A percentile compares a stretch with the other conserved stretches of the same genome.
Conservation (phyloP, 495 filamentous ascomycete species). For the Hyaloscypha bicolor region DNA sequence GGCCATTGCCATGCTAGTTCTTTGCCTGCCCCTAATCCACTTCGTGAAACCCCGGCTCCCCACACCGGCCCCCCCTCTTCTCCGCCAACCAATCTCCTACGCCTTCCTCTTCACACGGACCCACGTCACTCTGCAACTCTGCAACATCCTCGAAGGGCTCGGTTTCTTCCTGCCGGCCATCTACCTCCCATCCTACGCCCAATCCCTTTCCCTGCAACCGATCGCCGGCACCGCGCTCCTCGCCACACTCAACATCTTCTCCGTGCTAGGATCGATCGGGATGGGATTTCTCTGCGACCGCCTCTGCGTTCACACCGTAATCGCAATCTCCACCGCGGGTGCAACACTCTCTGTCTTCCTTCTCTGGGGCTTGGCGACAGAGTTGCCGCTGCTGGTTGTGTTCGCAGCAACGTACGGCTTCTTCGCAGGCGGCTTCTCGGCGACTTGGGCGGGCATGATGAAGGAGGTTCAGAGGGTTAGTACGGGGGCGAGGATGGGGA, state of each 20-base stretch:
- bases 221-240: constrained; percentile 48
- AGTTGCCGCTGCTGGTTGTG: constrained; percentile 56
- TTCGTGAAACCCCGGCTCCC: constrained; percentile 63
- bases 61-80: constrained; percentile 33
- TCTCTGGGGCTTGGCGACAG: constrained; percentile 65
- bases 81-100: constrained; percentile 40
- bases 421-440: constrained; percentile 65
- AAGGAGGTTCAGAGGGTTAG: constrained; percentile 46
- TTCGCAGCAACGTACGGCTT: constrained; percentile 71
- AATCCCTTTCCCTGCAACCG: constrained; percentile 37
- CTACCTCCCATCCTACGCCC: constrained; percentile 65
- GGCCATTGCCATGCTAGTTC: constrained; percentile 49
- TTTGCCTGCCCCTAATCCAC: constrained; percentile 56
- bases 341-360: constrained; percentile 61
- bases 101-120: constrained; percentile 46
- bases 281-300: constrained; percentile 64
- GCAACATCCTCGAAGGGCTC: constrained; percentile 62
- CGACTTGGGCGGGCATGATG: constrained; percentile 64
- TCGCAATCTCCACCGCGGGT: constrained; percentile 59
- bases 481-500: constrained; percentile 46
- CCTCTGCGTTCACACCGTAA: constrained; percentile 59
- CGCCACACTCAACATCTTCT: constrained; percentile 58
- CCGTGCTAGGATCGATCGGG: constrained; percentile 57
- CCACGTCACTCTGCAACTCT: constrained; percentile 55
- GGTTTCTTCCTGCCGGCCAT: constrained; percentile 70